These are phyloP conservation scores for Suillus lakei DNA, from an alignment of 768 basidiomycete genomes.

Conservation along the genomic window DNA sequence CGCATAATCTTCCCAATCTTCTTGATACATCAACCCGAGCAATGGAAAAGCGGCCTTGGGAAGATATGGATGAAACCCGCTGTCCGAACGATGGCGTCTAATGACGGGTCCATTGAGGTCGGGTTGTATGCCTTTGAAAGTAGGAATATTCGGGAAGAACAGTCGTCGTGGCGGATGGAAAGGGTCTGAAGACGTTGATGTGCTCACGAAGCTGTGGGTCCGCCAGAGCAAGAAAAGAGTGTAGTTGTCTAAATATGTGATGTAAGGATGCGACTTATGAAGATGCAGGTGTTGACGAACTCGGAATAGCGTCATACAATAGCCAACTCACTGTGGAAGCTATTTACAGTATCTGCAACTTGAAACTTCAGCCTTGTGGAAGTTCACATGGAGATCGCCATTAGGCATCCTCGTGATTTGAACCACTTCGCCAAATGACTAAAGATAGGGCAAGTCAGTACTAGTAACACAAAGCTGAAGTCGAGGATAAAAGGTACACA, in stretches of 20 bases:
- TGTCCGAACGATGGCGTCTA: slow-evolving; percentile 50
- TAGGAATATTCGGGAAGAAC: slow-evolving; percentile 71
- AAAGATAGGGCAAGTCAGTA: slow-evolving; percentile 10
- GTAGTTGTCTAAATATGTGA: slow-evolving; percentile 52
- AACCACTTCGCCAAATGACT: slow-evolving; percentile 79
- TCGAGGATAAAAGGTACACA: too few relatives aligned
- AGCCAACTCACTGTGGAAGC: slow-evolving; percentile 54
- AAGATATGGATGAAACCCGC: slow-evolving; percentile 75
- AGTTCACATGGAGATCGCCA: slow-evolving; percentile 79
- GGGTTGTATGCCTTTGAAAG: slow-evolving; percentile 51
- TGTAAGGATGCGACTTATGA: slow-evolving; percentile 11
- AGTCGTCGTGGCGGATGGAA: slow-evolving; percentile 75
- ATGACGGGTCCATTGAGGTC: slow-evolving; percentile 39
- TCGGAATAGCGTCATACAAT: slow-evolving; percentile 53
- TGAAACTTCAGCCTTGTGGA: slow-evolving; percentile 73
- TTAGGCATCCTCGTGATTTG: slow-evolving; percentile 76
- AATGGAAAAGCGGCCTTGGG: slow-evolving; percentile 74
- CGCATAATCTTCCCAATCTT: slow-evolving; percentile 81
- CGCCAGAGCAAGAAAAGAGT: slow-evolving; percentile 81
- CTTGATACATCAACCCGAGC: slow-evolving; percentile 65
- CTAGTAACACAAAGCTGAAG: not conserved
- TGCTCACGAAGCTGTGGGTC: slow-evolving; percentile 68
- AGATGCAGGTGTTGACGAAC: slow-evolving; percentile 39
- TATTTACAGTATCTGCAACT: slow-evolving; percentile 78
- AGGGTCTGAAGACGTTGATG: slow-evolving; percentile 45